A percentile compares a stretch with the other conserved stretches of the same genome.
Conservation (phyloP, 2,329 filamentous ascomycete species). For the Neofusicoccum kwambonambiense region DNA sequence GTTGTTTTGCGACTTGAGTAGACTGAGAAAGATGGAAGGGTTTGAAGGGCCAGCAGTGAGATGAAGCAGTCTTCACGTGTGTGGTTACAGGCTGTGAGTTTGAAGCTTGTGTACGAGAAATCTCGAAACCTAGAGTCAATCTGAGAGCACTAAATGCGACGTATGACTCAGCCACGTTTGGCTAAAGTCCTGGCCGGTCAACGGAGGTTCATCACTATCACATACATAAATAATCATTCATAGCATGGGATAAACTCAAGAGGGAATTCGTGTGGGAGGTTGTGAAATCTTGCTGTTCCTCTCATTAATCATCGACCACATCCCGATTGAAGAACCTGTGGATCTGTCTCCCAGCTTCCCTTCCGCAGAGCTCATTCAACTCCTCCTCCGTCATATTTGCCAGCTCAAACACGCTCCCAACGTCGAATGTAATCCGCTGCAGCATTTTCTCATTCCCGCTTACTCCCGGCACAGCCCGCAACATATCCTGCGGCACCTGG, state of each 20-base stretch:
- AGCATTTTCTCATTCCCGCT: slow-evolving; percentile 68
- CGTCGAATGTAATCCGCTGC: slow-evolving; percentile 67
- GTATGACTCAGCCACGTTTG: background rate
- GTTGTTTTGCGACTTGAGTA: background rate
- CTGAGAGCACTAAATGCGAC: too few relatives aligned
- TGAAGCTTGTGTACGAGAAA: background rate
- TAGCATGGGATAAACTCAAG: too few relatives aligned
- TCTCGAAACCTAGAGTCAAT: slow-evolving; percentile 1
- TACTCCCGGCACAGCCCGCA: slow-evolving; percentile 79
- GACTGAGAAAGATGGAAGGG: background rate
- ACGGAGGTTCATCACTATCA: too few relatives aligned
- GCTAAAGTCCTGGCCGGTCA: background rate
- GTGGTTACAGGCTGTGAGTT: background rate
- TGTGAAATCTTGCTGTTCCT: too few relatives aligned
- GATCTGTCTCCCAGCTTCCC: slow-evolving; percentile 73
- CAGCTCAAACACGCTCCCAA: slow-evolving; percentile 75
- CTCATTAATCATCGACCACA: slow-evolving; percentile 33
- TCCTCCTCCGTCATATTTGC: slow-evolving; percentile 80
- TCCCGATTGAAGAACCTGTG: slow-evolving; percentile 74
- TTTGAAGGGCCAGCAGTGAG: background rate
- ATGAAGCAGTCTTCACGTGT: background rate
- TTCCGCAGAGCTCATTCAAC: slow-evolving; percentile 72
- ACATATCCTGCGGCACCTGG: slow-evolving; percentile 84
- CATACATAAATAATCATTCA: too few relatives aligned
- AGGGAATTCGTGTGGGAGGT: too few relatives aligned